Base-by-base conservation (phyloP, 805 yeast genomes). In the Pichia deserticola region DNA sequence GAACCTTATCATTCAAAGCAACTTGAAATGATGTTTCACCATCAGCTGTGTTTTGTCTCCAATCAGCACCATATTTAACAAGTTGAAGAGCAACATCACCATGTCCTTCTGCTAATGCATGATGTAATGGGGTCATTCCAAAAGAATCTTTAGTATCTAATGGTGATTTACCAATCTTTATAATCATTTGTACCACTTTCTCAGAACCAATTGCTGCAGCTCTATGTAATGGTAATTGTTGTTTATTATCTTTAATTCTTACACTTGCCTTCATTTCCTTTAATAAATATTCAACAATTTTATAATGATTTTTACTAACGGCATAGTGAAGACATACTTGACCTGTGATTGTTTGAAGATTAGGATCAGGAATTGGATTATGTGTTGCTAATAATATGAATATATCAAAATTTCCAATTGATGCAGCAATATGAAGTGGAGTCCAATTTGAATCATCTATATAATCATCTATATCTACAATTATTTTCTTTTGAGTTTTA, bases 51-150 rank as follows among this genome's bases (percentile, higher is more conserved):
- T 67, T 68, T 12, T 71, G 49, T 25, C 60, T 65, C 10, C 71
- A 63, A 56, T 86, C 89, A 0, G 96, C 97, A 0, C 92, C 92
- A 5, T 74, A 69, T 47, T 74, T 72, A 2, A 82, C 80, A 43
- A 90, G 67, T 35, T 70, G 59, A 1, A 81, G 71, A 0, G 86
- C 96, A 10, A 79, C 78, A 51, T 86, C 96, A 1, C 84, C 89
- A 57, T 82, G 83, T 0, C 96, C 97, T 65, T 90, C 98, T 0
- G 96, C 89, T 49, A 85, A 67, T 0, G 97, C 96, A 65, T 88
- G 95, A 63, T 88, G 96, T 52, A 92, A 63, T 1, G 96, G 82
- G 0, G 95, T 85, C 89, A 93, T 88, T 0, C 95, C 93, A 47
- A 75, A 74, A 11, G 56, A 55, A 60, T 90, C 97, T 37, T 77